Evolutionary conservation across 164 flowering plant genomes (phyloP), one percentile per base, ranked within the genome.

Genomic region (Piper betle): DNA sequence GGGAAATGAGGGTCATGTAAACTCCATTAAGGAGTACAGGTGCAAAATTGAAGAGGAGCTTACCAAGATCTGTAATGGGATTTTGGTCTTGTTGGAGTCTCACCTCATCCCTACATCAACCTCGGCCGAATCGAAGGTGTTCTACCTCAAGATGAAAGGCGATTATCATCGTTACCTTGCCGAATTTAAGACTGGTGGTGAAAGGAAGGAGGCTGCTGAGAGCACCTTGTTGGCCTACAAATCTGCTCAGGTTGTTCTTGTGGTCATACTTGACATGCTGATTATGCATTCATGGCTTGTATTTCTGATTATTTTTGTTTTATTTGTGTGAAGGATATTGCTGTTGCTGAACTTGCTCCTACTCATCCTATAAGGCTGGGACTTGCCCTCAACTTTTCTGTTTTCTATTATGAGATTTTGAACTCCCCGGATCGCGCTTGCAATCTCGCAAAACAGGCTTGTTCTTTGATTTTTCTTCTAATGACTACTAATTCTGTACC

Each of bases 361-460:
- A 87, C 95, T 43, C 95, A 87, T 66, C 91, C 95, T 3, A 84
- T 85, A 54, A 90, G 95, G 43, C 85, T 87, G 57, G 90, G 94
- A 52, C 85, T 87, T 61, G 94, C 94, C 53, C 33, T 25, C 83
- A 87, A 87, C 81, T 87, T 87, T 77, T 87, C 88, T 50, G 88
- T 87, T 13, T 85, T 87, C 72, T 87, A 84, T 69, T 84, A 87
- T 65, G 95, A 87, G 75, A 87, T 87, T 9, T 75, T 84, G 84
- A 85, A 84, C 58, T 88, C 96, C 60, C 91, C 96, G 37, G 96
- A 88, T 75, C 87, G 94, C 77, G 97, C 97, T 2, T 90, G 97
- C 76, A 88, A 90, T 73, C 71, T 89, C 77, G 94, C 94, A 11
- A 87, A 85, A 66, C 69, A 67, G 58, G 58, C 33, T 55, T 33